Base-by-base conservation (phyloP, 140 eudicot species). In the Oenanthe javanica region DNA sequence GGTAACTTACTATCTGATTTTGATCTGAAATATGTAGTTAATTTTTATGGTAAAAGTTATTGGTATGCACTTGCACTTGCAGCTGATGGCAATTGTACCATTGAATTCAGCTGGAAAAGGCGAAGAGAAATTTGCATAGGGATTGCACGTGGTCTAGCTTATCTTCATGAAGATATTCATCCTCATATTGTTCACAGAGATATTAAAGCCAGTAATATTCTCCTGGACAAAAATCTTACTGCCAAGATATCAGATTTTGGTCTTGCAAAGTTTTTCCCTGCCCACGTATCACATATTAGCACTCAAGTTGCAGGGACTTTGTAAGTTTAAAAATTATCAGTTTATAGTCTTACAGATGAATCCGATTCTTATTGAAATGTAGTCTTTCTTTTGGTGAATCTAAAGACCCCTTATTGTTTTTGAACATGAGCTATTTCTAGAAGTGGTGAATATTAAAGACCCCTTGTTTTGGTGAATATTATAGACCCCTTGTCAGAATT, bases 231-330 rank as follows among this genome's bases (percentile, higher is more conserved):
- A 87, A 96, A 89, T 79, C 90, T 92, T 81, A 88, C 89, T 9
- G 90, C 98, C 46, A 94, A 90, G 86, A 92, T 94, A 81, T 86
- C 98, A 9, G 98, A 94, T 88, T 94, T 94, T 83, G 98, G 98
- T 80, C 89, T 93, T 45, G 98, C 98, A 42, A 93, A 91, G 89
- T 96, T 93, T 79, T 83, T 93, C 23, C 97, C 97, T 4, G 49
- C 89, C 75, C 86, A 91, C 63, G 40, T 88, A 83, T 90, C 97
- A 38, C 97, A 93, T 87, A 81, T 93, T 78, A 93, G 93, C 90
- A 93, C 98, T 1, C 97, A 90, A 49, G 88, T 93, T 79, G 98
- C 98, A 0, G 98, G 98, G 80, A 93, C 98, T 6, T 77, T 84
- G 98, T 93, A 87, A 90, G 98, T 86, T 77, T 66, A 51, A 38